Base-by-base conservation (phyloP, 148 eudicot genomes). In the Vaccinium darrowii region DNA sequence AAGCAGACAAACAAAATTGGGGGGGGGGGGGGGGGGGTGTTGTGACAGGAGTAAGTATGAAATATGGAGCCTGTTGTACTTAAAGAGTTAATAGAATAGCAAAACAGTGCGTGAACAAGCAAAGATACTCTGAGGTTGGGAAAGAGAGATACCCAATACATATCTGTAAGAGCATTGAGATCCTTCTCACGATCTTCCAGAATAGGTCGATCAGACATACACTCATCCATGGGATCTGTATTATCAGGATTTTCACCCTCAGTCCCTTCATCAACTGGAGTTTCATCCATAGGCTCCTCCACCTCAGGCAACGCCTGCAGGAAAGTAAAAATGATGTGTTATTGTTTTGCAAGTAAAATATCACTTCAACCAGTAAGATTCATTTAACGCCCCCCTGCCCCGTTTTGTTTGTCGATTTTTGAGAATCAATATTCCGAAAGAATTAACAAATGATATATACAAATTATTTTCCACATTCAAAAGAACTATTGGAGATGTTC, bases 111-210 rank as follows among this genome's bases (percentile, higher is more conserved):
- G 18, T 7, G 33, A 83, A 43, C 53, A 51, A 30, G 65, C 7
- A 7, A 25, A 50, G 71, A 49, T 18, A 25, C 72, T 72, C 72
- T 72, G 78, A 75, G 54, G 50, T 80, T 7, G 57, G 76, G 53
- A 23, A 80, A 80, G 79, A 87, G 47, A 84, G 76, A 54, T 92
- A 97, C 99, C 99, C 99, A 97, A 79, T 89, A 95, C 75, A 93
- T 91, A 89, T 95, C 99, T 76, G 96, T 88, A 43, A 97, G 92
- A 67, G 90, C 88, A 79, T 81, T 87, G 80, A 90, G 84, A 88
- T 93, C 91, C 89, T 88, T 92, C 15, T 88, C 79, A 82, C 89
- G 86, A 88, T 84, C 82, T 81, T 85, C 94, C 27, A 30, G 21
- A 84, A 82, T 85, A 49, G 82, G 76, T 49, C 89, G 74, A 81